These are phyloP conservation scores for Aegilops tauschii DNA, from an alignment of 176 grass and related monocot genomes.

Conservation along the genomic window DNA sequence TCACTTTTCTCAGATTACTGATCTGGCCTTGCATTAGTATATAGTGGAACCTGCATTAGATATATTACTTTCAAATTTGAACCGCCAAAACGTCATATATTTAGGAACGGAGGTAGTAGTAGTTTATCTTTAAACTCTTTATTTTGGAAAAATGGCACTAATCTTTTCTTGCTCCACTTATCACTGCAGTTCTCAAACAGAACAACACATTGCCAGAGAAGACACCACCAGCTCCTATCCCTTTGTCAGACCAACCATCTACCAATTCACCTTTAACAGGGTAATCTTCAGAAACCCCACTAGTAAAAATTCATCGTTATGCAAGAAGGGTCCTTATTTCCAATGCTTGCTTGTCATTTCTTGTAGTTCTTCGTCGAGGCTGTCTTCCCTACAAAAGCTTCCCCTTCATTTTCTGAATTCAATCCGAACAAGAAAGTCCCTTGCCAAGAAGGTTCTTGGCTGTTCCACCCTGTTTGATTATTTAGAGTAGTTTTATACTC, in stretches of 20 bases:
- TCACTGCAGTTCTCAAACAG: conserved; percentile 74
- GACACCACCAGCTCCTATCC: conserved; percentile 30
- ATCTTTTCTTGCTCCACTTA: conserved; percentile 23
- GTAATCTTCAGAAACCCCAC: conserved; percentile 35
- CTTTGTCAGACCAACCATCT: conserved; percentile 59
- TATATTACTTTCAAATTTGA: background rate
- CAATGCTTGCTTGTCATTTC: conserved; percentile 27
- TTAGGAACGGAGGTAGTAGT: background rate
- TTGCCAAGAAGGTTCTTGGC: conserved; percentile 66
- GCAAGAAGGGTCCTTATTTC: background rate
- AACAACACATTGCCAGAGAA: conserved; percentile 85
- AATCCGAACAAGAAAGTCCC: conserved; percentile 62
- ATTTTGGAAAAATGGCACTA: conserved; percentile 6
- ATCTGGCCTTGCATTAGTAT: background rate
- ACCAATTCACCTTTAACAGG: conserved; percentile 44
- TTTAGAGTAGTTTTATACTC: conserved; percentile 11
- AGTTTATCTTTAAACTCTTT: conserved; percentile 4
- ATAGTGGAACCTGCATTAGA: background rate
- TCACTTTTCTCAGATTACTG: background rate
- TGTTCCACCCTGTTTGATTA: background rate
- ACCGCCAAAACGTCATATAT: no score
- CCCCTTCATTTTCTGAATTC: conserved; percentile 74
- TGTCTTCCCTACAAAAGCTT: conserved; percentile 62
- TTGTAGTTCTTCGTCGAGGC: conserved; percentile 55
- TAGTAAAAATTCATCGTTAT: background rate